Base-by-base conservation (phyloP, 139 green algal genomes). In the Ostreobium quekettii region DNA sequence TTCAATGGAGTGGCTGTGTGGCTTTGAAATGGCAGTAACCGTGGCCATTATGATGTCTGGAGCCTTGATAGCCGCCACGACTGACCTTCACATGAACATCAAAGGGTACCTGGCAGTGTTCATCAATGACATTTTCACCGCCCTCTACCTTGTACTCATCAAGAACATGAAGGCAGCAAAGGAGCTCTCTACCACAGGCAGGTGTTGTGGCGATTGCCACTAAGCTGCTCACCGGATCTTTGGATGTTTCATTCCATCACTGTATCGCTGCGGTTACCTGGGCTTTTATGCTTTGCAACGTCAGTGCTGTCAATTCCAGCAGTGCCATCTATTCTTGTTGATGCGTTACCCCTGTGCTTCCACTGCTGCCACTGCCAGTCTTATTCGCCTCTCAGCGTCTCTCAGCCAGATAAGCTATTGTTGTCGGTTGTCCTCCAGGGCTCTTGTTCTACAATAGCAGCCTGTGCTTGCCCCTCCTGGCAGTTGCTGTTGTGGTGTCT, bases 81-180 rank as follows among this genome's bases (percentile, higher is more conserved):
- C 81, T 7, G 85, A 91, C 64, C 61, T 89, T 24, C 80, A 65
- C 31, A 89, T 90, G 72, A 85, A 80, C 39, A 31, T 74, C 6
- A 72, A 61, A 1, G 85, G 85, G 30, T 91, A 91, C 37, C 47
- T 60, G 1, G 81, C 83, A 31, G 78, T 91, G 7, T 48, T 88
- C n/a, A 58, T 61, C 48, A 91, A 91, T 49, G 76, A 91, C 60
- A 58, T 89, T 29, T 66, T 85, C 37, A 87, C 83, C 7, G 71
- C 75, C 2, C 66, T 86, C 28, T 91, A 89, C 71, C 67, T 91
- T 2, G 79, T 89, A 38, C 79, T 89, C 73, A 76, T 91, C 7
- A 91, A 91, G 48, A 83, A 88, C 70, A 76, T 75, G 4, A 73
- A 80, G 22, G 76, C 70, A 26, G 75, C 69, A 4, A 75, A 78